Evolutionary conservation across 345 rosid genomes (phyloP).

Genomic region (Gossypium australe): DNA sequence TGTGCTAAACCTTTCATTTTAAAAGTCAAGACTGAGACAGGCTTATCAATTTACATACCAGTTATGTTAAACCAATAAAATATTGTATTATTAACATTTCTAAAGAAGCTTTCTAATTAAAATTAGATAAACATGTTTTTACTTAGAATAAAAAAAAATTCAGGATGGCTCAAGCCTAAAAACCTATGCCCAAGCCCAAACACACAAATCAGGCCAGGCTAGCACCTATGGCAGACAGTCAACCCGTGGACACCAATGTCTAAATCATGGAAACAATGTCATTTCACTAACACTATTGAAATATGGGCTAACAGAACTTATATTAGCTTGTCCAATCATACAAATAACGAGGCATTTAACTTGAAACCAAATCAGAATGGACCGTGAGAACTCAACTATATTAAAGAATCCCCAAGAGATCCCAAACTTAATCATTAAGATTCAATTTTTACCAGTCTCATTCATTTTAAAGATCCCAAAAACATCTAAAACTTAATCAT

Average conservation of each 20-base stretch:
- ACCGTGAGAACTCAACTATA: not conserved
- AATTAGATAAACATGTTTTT: not conserved
- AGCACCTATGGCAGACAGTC: not conserved
- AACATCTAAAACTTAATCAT: not conserved
- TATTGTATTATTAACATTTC: not conserved
- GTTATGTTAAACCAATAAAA: slow-evolving; percentile 4
- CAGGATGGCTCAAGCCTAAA: not conserved
- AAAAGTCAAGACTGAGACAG: not conserved
- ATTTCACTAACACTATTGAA: not conserved
- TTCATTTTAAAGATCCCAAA: not conserved
- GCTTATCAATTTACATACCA: not conserved
- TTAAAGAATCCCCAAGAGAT: not conserved
- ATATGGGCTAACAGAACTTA: not conserved
- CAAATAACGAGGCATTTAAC: not conserved
- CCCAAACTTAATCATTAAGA: not conserved
- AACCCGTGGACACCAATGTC: not conserved
- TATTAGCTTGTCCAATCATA: not conserved
- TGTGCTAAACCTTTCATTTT: not conserved
- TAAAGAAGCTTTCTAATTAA: not conserved
- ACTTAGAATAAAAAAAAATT: not conserved
- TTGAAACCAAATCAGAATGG: not conserved
- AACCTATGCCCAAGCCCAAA: not conserved
- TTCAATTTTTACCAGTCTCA: not conserved
- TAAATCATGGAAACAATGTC: not conserved
- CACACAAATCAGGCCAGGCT: not conserved